Conservation (phyloP, 176 grass and related monocot species). For the Triticum aestivum region IWGSC_CS_RefSeq_v2.1 NC_057813.1:59322861-59323360, state of each 20-base stretch:
- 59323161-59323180: conserved; percentile 30
- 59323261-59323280: neutral
- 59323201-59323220: conserved; percentile 51
- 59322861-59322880: conserved; percentile 41
- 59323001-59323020: conserved; percentile 39
- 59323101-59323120: conserved; percentile 11
- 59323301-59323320: neutral
- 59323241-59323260: neutral
- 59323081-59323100: conserved; percentile 29
- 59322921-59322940: conserved; percentile 32
- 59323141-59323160: conserved; percentile 43
- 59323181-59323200: conserved; percentile 52
- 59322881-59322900: conserved; percentile 45
- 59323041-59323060: conserved; percentile 35
- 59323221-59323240: conserved; percentile 27
- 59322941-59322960: conserved; percentile 41
- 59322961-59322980: conserved; percentile 39
- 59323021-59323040: conserved; percentile 48
- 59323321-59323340: neutral
- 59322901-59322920: conserved; percentile 38
- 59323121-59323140: conserved; percentile 32
- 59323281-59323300: neutral
- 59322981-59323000: conserved; percentile 39
- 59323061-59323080: neutral
- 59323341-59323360: too few species aligned